These are phyloP conservation scores for Monosporascus sp. DNA, from an alignment of 2,329 filamentous ascomycete species.

Conservation along the genomic window DNA sequence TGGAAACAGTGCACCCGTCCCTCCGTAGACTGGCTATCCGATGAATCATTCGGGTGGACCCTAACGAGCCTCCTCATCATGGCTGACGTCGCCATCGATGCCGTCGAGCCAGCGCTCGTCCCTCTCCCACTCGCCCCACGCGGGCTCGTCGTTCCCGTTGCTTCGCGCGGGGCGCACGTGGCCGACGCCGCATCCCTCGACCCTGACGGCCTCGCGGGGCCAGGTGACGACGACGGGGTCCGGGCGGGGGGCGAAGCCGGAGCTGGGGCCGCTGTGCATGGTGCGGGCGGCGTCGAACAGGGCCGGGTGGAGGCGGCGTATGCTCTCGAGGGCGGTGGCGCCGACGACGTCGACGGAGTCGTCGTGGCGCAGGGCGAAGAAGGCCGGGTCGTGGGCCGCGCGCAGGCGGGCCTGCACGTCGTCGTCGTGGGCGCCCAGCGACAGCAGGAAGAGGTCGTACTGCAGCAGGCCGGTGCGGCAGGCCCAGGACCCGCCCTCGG, in stretches of 20 bases:
- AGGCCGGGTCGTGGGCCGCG: slow-evolving; percentile 42
- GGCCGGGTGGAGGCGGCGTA: slow-evolving; percentile 35
- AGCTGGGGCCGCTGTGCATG: slow-evolving; percentile 26
- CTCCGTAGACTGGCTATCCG: too few species aligned
- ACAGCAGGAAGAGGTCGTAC: slow-evolving; percentile 31
- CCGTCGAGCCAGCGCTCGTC: slow-evolving; percentile 24
- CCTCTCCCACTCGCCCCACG: slow-evolving; percentile 49
- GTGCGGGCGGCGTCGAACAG: slow-evolving; percentile 23
- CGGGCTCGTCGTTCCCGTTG: slow-evolving; percentile 54
- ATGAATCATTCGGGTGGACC: too few species aligned
- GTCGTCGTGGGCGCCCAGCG: slow-evolving; percentile 41
- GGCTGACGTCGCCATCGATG: neutral
- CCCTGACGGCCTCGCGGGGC: slow-evolving; percentile 40
- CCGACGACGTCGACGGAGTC: slow-evolving; percentile 57
- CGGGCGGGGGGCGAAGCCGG: slow-evolving; percentile 24
- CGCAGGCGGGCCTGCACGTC: slow-evolving; percentile 43
- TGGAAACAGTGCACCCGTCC: too few species aligned
- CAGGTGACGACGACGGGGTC: slow-evolving; percentile 35
- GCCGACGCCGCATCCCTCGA: slow-evolving; percentile 40
- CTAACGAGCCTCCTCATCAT: too few species aligned
- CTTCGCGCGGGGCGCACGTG: slow-evolving; percentile 39
- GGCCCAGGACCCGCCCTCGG: slow-evolving; percentile 28
- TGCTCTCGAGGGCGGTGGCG: slow-evolving; percentile 46
- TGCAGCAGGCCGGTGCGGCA: slow-evolving; percentile 30
- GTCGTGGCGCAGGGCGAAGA: slow-evolving; percentile 50